Evolutionary conservation across 176 grass and related monocot species (phyloP), one percentile per base, ranked within the genome.

Genomic region (Hyparrhenia diplandra): DNA sequence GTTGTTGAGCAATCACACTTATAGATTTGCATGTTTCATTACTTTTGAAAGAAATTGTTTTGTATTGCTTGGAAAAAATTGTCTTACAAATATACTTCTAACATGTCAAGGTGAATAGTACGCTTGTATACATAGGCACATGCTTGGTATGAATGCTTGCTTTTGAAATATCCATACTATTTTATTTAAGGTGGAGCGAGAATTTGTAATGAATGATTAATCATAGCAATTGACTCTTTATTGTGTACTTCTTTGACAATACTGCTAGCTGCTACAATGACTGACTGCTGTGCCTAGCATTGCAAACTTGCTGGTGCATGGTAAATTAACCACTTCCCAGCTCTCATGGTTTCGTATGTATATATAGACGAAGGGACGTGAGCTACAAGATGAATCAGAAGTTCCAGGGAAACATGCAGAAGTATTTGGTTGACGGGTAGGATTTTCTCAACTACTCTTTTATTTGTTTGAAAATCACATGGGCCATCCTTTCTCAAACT

Each of bases 341-440:
- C 49, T 69, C 18, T 64, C 29, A 54, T 83, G 10, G 29, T 71
- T 86, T 71, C 58, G 12, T 76, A 27, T 82, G 29, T 4, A 24
- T 41, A 80, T 64, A 43, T 87, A 98, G 95, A 71, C 92, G 89
- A 74, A 92, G 89, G 74, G 90, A 94, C 30, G 80, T 83, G 45
- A 91, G 88, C 85, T 98, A 94, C 84, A 94, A 87, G 82, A 94
- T 98, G 88, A 94, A 92, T 75, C 60, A 76, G 28, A 94, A 90
- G 69, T 98, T 98, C 59, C 95, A 98, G 74, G 84, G 34, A 39
- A 98, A 98, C 71, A 91, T 94, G 88, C 95, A 94, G 64, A 94
- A 92, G 27, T 92, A 98, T 85, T 82, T 94, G 69, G 87, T 92
- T 57, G 67, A 80, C 5, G 95, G 95, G 95, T 94, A 92, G 75